phyloP scores from a whole-genome alignment of 208 protist genomes.

The Trypanosoma avium region DNA sequence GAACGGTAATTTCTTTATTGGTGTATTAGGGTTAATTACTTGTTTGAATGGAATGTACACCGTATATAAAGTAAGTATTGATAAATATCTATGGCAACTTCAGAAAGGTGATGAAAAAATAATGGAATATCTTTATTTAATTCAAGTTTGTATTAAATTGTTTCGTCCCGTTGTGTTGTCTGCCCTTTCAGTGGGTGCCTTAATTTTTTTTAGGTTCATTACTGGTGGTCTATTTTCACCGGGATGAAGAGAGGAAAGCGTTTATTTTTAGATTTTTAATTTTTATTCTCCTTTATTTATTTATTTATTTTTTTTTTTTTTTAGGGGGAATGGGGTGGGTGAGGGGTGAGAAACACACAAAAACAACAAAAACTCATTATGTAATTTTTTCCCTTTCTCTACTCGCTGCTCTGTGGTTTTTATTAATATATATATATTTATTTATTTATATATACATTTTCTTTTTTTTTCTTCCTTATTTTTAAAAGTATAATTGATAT shows the following conservation, averaged over 20 bases:
- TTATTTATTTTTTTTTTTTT: not conserved
- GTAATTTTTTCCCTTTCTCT: too few relatives aligned
- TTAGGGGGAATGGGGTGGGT: not conserved
- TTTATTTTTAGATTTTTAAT: too few relatives aligned
- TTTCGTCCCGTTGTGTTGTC: conserved; percentile 10
- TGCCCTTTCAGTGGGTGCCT: not conserved
- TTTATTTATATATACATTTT: too few relatives aligned
- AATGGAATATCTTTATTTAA: not conserved
- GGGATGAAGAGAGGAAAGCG: not conserved
- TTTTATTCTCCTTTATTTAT: not conserved
- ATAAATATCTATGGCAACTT: not conserved
- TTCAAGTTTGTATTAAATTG: conserved; percentile 7
- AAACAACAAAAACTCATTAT: too few relatives aligned
- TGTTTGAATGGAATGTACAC: conserved; percentile 9
- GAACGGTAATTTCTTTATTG: not conserved
- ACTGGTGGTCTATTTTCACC: not conserved
- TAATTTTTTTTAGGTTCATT: conserved; percentile 7
- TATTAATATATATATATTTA: too few relatives aligned
- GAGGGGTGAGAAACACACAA: too few relatives aligned
- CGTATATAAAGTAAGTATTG: not conserved
- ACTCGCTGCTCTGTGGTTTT: too few relatives aligned
- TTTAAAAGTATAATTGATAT: not conserved
- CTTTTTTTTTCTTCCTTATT: not conserved
- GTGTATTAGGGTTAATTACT: conserved; percentile 4
- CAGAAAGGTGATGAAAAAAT: not conserved